A percentile compares a stretch with the other conserved stretches of the same genome.
phyloP scores from a whole-genome alignment of 192 early-diverging fungal species.

The Chytriomyces sp. region DNA sequence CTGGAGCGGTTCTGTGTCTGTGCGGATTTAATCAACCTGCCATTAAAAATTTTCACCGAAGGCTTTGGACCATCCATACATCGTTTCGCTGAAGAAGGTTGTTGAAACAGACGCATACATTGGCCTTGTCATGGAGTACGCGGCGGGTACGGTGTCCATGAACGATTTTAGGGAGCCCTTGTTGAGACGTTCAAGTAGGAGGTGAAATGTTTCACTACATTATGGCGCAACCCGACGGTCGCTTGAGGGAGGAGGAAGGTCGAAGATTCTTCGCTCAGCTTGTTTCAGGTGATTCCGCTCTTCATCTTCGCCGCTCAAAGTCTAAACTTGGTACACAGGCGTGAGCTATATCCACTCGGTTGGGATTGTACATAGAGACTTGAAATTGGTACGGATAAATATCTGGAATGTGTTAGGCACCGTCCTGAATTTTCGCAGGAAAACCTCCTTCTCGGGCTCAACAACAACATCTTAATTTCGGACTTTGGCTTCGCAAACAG shows the following conservation, averaged over 20 bases:
- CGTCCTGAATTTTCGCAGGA: slow-evolving; percentile 11
- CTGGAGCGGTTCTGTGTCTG: not conserved
- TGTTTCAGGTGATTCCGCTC: slow-evolving; percentile 75
- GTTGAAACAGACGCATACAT: slow-evolving; percentile 97
- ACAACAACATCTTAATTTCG: slow-evolving; percentile 50
- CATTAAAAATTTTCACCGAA: not conserved
- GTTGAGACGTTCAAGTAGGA: slow-evolving; percentile 69
- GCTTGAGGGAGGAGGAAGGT: slow-evolving; percentile 87
- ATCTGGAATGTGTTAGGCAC: not conserved
- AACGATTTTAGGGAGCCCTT: slow-evolving; percentile 52
- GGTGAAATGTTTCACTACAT: slow-evolving; percentile 99
- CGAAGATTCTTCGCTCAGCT: slow-evolving; percentile 92
- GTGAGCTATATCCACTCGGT: slow-evolving; percentile 44
- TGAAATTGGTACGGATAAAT: slow-evolving; percentile 36
- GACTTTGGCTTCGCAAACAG: slow-evolving; percentile 54
- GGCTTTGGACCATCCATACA: slow-evolving; percentile 69
- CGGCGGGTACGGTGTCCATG: not conserved
- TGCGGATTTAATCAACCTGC: slow-evolving; percentile 20
- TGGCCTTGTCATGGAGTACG: slow-evolving; percentile 92
- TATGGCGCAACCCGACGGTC: slow-evolving; percentile 82
- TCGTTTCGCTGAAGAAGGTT: slow-evolving; percentile 91
- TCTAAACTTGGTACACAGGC: slow-evolving; percentile 6
- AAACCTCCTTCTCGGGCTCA: slow-evolving; percentile 39
- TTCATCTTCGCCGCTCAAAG: not conserved
- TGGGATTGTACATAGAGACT: slow-evolving; percentile 48